Conservation (phyloP, 768 basidiomycete genomes). For the Boletus tomentosulus region DNA sequence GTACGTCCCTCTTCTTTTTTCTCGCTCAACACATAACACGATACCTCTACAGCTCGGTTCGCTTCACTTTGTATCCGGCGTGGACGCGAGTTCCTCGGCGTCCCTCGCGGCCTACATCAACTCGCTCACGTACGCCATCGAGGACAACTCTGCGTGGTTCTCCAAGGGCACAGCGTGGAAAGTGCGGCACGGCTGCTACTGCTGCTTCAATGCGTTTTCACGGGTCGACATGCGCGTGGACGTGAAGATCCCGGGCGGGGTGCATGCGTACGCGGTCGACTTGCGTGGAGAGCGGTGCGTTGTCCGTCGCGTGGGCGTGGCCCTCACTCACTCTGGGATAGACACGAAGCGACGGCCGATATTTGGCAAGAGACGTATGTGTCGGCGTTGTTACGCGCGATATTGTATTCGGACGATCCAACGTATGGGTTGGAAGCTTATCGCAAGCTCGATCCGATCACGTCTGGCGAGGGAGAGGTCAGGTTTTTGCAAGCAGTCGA, state of each 20-base stretch:
- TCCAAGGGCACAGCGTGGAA: conserved; percentile 82
- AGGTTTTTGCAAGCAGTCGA: conserved; percentile 91
- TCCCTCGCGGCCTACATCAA: conserved; percentile 98
- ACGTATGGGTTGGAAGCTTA: conserved; percentile 89
- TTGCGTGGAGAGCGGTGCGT: conserved; percentile 84
- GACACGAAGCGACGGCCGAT: conserved; percentile 86
- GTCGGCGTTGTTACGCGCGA: conserved; percentile 85
- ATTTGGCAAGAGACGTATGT: conserved; percentile 98
- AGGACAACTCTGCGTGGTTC: conserved; percentile 91
- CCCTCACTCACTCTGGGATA: neutral
- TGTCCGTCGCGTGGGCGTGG: no score
- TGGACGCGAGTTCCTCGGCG: conserved; percentile 96
- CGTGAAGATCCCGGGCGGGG: conserved; percentile 97
- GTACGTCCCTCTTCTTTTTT: conserved; percentile 44
- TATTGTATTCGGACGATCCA: conserved; percentile 94
- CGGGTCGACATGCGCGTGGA: conserved; percentile 95
- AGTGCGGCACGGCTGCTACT: conserved; percentile 89
- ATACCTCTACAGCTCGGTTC: conserved; percentile 68
- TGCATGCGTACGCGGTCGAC: conserved; percentile 91
- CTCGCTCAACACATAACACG: neutral
- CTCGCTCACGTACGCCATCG: conserved; percentile 93
- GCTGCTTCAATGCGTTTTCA: conserved; percentile 98
- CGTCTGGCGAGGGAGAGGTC: conserved; percentile 80
- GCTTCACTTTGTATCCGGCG: conserved; percentile 97
- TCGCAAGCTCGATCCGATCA: conserved; percentile 93